These are phyloP conservation scores for Phaeosphaeriaceae sp. DNA, from an alignment of 2,329 filamentous ascomycete species.

Conservation along the genomic window DNA sequence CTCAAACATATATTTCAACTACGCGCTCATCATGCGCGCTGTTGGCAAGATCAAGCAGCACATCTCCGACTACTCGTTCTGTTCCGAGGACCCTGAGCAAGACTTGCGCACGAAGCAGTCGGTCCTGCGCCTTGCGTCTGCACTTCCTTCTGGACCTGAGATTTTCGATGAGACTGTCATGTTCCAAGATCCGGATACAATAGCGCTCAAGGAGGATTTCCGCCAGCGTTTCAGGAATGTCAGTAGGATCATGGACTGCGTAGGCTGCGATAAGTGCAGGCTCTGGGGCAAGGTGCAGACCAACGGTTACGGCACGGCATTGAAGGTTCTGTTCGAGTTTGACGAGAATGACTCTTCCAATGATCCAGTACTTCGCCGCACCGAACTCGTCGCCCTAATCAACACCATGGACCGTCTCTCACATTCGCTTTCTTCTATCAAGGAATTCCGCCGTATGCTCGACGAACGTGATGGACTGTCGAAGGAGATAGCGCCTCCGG, in stretches of 20 bases:
- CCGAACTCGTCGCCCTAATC: slow-evolving; percentile 91
- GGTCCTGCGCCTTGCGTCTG: slow-evolving; percentile 76
- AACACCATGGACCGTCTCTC: slow-evolving; percentile 92
- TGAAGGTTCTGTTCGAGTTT: slow-evolving; percentile 96
- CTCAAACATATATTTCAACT: slow-evolving; percentile 99
- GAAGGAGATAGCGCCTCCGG: slow-evolving; percentile 19
- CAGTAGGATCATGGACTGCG: slow-evolving; percentile 96
- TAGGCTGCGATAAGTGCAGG: slow-evolving; percentile 97
- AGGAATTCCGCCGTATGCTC: slow-evolving; percentile 69
- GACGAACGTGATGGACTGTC: slow-evolving; percentile 48
- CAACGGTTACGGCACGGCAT: slow-evolving; percentile 88
- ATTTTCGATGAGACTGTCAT: slow-evolving; percentile 96
- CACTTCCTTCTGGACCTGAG: slow-evolving; percentile 69
- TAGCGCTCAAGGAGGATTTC: slow-evolving; percentile 94
- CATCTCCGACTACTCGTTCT: slow-evolving; percentile 86
- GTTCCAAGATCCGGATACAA: slow-evolving; percentile 78
- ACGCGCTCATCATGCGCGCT: slow-evolving; percentile 90
- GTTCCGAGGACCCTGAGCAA: slow-evolving; percentile 81
- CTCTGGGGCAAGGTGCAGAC: slow-evolving; percentile 98
- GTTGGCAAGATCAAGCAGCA: slow-evolving; percentile 88
- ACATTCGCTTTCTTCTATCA: slow-evolving; percentile 77
- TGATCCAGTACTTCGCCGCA: slow-evolving; percentile 78
- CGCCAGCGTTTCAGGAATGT: slow-evolving; percentile 97
- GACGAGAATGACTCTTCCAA: slow-evolving; percentile 70
- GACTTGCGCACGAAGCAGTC: slow-evolving; percentile 81